A percentile compares a stretch with the other conserved stretches of the same genome.
These are phyloP conservation scores for Oryza glumipatula DNA, from an alignment of 176 grass and related monocot species.

Conservation along the genomic window DNA sequence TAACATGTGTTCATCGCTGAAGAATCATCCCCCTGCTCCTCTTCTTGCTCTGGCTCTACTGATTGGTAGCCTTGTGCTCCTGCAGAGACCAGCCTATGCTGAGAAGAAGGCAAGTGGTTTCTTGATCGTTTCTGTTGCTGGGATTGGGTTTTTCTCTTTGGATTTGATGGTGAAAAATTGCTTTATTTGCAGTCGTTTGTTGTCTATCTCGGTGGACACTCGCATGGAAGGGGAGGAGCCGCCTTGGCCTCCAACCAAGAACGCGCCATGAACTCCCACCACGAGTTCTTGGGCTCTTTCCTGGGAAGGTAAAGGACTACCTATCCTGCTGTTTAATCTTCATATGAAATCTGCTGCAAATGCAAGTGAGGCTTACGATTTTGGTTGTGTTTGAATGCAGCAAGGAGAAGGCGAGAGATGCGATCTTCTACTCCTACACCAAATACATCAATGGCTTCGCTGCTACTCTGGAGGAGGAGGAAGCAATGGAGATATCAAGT, in stretches of 20 bases:
- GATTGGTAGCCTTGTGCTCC: constrained; percentile 27
- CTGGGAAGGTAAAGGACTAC: constrained; percentile 51
- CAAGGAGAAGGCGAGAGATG: constrained; percentile 63
- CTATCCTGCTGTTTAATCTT: not conserved
- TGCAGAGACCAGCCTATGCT: constrained; percentile 39
- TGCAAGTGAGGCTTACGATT: not conserved
- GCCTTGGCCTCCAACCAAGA: constrained; percentile 41
- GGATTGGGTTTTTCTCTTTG: not conserved
- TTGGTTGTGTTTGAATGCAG: constrained; percentile 27
- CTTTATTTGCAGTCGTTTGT: constrained; percentile 69
- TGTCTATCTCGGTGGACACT: constrained; percentile 76
- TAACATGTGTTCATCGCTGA: constrained; percentile 21
- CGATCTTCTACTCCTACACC: constrained; percentile 97
- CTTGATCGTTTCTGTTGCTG: not conserved
- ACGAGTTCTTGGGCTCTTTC: constrained; percentile 62
- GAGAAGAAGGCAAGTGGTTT: constrained; percentile 44
- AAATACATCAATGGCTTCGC: constrained; percentile 93
- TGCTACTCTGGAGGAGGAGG: constrained; percentile 67
- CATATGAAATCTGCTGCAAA: not conserved
- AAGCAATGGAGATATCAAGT: constrained; percentile 66
- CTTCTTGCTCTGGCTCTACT: constrained; percentile 12
- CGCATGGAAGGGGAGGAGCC: constrained; percentile 53
- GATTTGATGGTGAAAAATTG: not conserved
- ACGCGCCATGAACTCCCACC: constrained; percentile 58
- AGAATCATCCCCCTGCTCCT: constrained; percentile 8